These are phyloP conservation scores for Globisporangium acanthophoron DNA, from an alignment of 352 stramenopile species.

Conservation along the genomic window DNA sequence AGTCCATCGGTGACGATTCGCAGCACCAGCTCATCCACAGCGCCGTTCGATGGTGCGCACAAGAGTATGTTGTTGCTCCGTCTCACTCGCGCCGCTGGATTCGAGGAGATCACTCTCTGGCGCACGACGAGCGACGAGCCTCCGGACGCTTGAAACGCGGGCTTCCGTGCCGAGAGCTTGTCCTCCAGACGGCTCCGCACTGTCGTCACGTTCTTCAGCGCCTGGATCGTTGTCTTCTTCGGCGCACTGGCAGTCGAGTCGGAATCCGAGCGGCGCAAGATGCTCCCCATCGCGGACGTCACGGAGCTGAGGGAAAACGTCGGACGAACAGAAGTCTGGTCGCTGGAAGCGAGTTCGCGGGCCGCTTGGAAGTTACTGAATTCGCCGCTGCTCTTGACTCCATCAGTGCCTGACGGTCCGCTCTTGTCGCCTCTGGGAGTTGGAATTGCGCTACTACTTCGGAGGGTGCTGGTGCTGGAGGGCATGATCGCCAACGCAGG, in stretches of 20 bases:
- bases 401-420: background rate
- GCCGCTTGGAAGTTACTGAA: slow-evolving; percentile 54
- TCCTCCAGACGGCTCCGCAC: slow-evolving; percentile 61
- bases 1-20: slow-evolving; percentile 83
- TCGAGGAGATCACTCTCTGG: slow-evolving; percentile 29
- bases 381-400: slow-evolving; percentile 5
- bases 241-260: slow-evolving; percentile 4
- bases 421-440: background rate
- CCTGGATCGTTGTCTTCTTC: slow-evolving; percentile 58
- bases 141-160: slow-evolving; percentile 2
- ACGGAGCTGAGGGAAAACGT: slow-evolving; percentile 57
- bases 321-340: slow-evolving; percentile 1
- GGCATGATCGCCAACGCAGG: slow-evolving; percentile 42
- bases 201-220: slow-evolving; percentile 45
- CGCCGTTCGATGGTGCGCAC: slow-evolving; percentile 88
- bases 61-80: slow-evolving; percentile 71
- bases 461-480: slow-evolving; percentile 1
- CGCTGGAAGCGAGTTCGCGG: slow-evolving; percentile 19
- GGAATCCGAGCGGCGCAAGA: slow-evolving; percentile 44
- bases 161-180: slow-evolving; percentile 35
- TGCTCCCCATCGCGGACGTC: slow-evolving; percentile 41
- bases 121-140: slow-evolving; percentile 32
- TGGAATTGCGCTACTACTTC: background rate
- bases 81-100: slow-evolving; percentile 15
- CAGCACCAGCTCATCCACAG: slow-evolving; percentile 87